phyloP scores from a whole-genome alignment of 148 eudicot species.

The Rheum nobile region DNA sequence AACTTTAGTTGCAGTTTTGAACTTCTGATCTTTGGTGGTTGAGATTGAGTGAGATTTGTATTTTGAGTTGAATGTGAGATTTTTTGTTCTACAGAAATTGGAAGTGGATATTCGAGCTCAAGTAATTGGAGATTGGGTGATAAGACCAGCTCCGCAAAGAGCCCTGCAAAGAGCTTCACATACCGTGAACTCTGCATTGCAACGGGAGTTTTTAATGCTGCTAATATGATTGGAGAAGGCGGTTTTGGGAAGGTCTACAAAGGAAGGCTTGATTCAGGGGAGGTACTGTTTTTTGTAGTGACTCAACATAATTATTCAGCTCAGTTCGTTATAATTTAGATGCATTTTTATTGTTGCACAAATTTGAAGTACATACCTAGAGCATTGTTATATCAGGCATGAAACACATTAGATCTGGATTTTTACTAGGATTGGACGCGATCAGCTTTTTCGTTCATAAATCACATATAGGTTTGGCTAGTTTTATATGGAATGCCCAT shows the following conservation, averaged over 20 bases:
- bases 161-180: constrained; percentile 11
- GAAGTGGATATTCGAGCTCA: neutral
- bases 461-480: neutral
- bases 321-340: neutral
- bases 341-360: neutral
- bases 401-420: neutral
- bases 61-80: neutral
- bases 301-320: neutral
- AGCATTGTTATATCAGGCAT: neutral
- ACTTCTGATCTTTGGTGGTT: neutral
- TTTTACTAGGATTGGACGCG: neutral
- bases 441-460: neutral
- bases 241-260: constrained; percentile 38
- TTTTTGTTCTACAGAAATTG: neutral
- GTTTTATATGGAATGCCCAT: neutral
- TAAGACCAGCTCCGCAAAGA: neutral
- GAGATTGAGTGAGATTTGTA: neutral
- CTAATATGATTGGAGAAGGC: constrained; percentile 35
- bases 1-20: neutral
- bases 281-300: neutral
- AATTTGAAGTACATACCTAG: too few species aligned
- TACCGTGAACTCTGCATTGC: constrained; percentile 13
- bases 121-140: neutral
- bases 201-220: constrained; percentile 10
- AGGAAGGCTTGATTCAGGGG: constrained; percentile 13